phyloP scores from a whole-genome alignment of 345 rosid species.

The Syzygium aqueum region DNA sequence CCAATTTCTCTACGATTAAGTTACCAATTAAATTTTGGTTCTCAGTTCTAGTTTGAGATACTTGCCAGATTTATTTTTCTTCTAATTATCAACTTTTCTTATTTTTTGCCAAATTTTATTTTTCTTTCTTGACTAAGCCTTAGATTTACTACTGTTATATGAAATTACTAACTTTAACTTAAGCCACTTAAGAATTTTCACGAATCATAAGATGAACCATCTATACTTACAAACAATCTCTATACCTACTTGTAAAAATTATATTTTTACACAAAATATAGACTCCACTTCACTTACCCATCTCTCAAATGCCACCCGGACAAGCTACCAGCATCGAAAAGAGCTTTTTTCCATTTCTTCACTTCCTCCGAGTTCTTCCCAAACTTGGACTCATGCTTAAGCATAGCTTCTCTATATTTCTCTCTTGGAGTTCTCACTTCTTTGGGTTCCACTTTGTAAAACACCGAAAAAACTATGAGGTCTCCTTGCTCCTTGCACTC shows the following conservation, averaged over 20 bases:
- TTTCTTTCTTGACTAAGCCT: no score
- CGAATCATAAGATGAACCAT: no score
- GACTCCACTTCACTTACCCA: neutral
- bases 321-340: neutral
- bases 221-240: no score
- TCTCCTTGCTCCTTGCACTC: neutral
- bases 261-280: neutral
- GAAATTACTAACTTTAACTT: neutral
- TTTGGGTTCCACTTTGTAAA: neutral
- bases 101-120: neutral
- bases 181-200: no score
- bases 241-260: neutral
- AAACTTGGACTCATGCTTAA: neutral
- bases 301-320: neutral
- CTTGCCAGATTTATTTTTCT: neutral
- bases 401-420: rapidly evolving
- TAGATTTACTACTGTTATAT: no score
- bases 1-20: neutral
- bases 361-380: neutral
- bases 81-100: no score
- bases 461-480: neutral
- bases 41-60: no score
- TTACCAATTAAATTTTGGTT: neutral
- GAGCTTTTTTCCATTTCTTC: neutral
- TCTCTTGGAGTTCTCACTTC: rapidly evolving